Evolutionary conservation across 805 yeast species (phyloP), one percentile per base, ranked within the genome.

Genomic region (Ogataea nonfermentans): DNA sequence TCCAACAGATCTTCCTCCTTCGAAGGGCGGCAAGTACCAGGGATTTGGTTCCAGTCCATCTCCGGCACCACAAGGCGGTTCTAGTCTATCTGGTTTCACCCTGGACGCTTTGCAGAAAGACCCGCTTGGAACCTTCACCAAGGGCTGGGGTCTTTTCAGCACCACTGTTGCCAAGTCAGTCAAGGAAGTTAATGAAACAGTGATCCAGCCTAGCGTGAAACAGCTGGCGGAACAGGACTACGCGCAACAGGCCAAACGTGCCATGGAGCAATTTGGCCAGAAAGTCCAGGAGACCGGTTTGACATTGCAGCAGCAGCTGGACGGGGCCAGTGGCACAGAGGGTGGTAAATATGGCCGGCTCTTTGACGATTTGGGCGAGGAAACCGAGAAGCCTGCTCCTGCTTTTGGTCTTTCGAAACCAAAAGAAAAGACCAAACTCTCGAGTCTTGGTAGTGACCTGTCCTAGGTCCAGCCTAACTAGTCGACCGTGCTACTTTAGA

Each of bases 241-340:
- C 30, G 79, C 95, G 16, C 69, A 65, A 40, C 95, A 88, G 56
- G 93, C 98, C 4, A 79, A 76, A 47, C 78, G 88, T 51, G 98
- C 98, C n/a, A 86, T 95, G 76, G 82, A 87, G 43, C 97, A 93
- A 68, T 93, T 91, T 67, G 96, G 97, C 33, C 95, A 86, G 59
- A 88, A 81, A 57, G 84, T 91, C 67, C 95, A 85, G 60, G 95
- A 89, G 51, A 87, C 96, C 1, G 84, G 95, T 24, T 74, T 70
- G 44, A 79, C 78, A 49, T 86, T 95, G 19, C 79, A 78, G 38
- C 83, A 81, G 48, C 62, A 56, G 35, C 39, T 44, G 8, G 47
- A 79, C 82, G 53, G 73, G 70, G 46, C 67, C 69, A 23, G 37
- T 12, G 35, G 32, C 26, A 19, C 35, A n/a, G 42, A 44, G 6